These are phyloP conservation scores for Debaryomyces fabryi DNA, from an alignment of 1,139 yeast genomes.

Conservation along the genomic window DNA sequence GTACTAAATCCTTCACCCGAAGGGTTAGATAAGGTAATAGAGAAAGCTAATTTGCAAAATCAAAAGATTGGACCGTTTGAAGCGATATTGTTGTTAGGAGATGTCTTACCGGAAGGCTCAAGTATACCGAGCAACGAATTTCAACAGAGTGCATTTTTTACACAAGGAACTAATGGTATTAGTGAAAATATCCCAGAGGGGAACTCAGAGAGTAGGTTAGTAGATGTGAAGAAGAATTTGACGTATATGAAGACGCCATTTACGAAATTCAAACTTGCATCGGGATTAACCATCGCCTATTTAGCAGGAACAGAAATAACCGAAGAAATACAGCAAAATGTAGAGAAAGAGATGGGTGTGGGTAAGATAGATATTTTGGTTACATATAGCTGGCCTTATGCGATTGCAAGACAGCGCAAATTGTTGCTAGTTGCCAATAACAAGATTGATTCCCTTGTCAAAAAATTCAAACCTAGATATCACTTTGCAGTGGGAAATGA, in stretches of 20 bases:
- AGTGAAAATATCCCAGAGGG: constrained; percentile 7
- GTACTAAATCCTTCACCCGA: constrained; percentile 53
- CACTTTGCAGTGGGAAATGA: constrained; percentile 62
- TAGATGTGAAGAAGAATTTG: constrained; percentile 24
- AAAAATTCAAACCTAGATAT: constrained; percentile 56
- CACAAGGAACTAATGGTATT: constrained; percentile 25
- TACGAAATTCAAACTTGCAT: constrained; percentile 42
- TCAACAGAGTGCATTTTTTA: constrained; percentile 34
- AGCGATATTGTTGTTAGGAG: constrained; percentile 55
- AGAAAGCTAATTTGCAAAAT: constrained; percentile 53
- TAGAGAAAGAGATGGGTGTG: constrained; percentile 5
- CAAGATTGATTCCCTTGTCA: constrained; percentile 50
- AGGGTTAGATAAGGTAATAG: constrained; percentile 43
- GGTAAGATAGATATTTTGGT: constrained; percentile 54
- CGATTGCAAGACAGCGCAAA: constrained; percentile 42
- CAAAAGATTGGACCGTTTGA: constrained; percentile 68
- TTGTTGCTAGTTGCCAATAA: constrained; percentile 39
- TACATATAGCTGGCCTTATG: constrained; percentile 62
- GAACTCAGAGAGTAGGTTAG: constrained; percentile 10
- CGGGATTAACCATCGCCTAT: constrained; percentile 53
- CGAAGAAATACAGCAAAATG: constrained; percentile 13
- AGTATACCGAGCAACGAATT: constrained; percentile 23
- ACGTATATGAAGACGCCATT: constrained; percentile 22
- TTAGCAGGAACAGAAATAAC: constrained; percentile 27
- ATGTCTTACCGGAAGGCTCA: constrained; percentile 29